Percentiles rank a stretch among this genome's conserved stretches.
These are phyloP conservation scores for Candida quercuum DNA, from an alignment of 805 yeast species.

Conservation along the genomic window DNA sequence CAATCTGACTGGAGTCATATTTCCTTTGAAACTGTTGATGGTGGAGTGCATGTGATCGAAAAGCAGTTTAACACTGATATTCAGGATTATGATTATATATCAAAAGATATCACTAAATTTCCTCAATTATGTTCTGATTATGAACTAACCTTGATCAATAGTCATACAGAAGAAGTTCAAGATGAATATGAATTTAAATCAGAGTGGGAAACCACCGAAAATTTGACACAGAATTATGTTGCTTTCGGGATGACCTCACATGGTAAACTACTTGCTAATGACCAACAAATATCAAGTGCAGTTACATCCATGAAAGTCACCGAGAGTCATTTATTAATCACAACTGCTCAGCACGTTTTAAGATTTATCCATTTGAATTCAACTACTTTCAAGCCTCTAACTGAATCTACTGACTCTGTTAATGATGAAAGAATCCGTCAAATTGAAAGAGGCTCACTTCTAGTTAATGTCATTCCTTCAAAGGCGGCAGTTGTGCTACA, in stretches of 20 bases:
- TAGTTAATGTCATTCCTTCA: conserved; percentile 78
- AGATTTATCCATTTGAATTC: conserved; percentile 71
- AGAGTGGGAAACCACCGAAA: conserved; percentile 22
- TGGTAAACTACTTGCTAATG: conserved; percentile 71
- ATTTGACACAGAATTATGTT: conserved; percentile 24
- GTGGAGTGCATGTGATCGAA: conserved; percentile 42
- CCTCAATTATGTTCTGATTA: conserved; percentile 67
- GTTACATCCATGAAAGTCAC: conserved; percentile 79
- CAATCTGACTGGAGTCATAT: conserved; percentile 46
- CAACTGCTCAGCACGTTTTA: conserved; percentile 82
- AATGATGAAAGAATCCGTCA: conserved; percentile 81
- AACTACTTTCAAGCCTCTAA: conserved; percentile 33
- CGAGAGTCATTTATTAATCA: conserved; percentile 67
- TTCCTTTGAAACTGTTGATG: conserved; percentile 60
- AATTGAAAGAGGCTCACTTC: conserved; percentile 87
- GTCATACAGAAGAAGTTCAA: conserved; percentile 4
- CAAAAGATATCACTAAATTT: conserved; percentile 41
- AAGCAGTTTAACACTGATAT: conserved; percentile 13
- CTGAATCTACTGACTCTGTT: conserved; percentile 30
- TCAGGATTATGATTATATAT: conserved; percentile 24
- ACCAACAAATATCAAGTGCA: conserved; percentile 55
- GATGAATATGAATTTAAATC: conserved; percentile 19
- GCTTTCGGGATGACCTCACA: conserved; percentile 71
- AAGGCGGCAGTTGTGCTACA: conserved; percentile 79
- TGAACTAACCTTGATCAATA: conserved; percentile 36